Evolutionary conservation across 306 rosid genomes (phyloP), one percentile per base, ranked within the genome.

Genomic region (Leucaena leucocephala): DNA sequence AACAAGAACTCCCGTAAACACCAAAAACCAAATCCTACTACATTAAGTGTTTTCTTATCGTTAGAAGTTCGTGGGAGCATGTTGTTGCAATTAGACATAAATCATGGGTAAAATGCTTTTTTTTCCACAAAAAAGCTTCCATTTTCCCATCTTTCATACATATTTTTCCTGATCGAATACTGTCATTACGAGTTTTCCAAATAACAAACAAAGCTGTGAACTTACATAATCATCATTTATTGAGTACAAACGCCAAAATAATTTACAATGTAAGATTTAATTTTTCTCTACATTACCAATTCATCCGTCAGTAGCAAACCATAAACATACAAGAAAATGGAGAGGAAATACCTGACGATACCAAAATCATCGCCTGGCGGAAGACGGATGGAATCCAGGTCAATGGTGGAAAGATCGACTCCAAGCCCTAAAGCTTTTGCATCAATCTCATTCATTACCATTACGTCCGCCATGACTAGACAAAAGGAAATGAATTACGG

Each of bases 341-440:
- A 14, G 46, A 2, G 7, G 4, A 39, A 35, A 16, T 43, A 87
- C 94, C 94, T 90, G 17, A 42, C 15, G 2, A 88, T 78, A 68
- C 89, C 92, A 33, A 71, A 88, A 14, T 84, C 79, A 8, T 88
- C 83, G 67, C 89, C 90, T 0, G 84, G 81, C 39, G 94, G 92
- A 9, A 88, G 82, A 35, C 75, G 88, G 63, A 90, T 86, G 16
- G 92, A 78, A 43, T 84, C 84, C 52, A 84, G 69, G 76, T 90
- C 89, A 40, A 88, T 2, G 49, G 49, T 72, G 15, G 82, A 65
- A 34, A 85, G 78, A 80, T 90, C 92, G 39, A 90, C 80, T 35
- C 89, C 92, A 35, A 88, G 77, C 27, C 70, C 71, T 12, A 66
- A 82, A 74, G 94, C 92, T 33, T 86, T 81, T 0, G 34, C 86